Base-by-base conservation (phyloP, 2,329 filamentous ascomycete genomes). In the Ramichloridium luteum region DNA sequence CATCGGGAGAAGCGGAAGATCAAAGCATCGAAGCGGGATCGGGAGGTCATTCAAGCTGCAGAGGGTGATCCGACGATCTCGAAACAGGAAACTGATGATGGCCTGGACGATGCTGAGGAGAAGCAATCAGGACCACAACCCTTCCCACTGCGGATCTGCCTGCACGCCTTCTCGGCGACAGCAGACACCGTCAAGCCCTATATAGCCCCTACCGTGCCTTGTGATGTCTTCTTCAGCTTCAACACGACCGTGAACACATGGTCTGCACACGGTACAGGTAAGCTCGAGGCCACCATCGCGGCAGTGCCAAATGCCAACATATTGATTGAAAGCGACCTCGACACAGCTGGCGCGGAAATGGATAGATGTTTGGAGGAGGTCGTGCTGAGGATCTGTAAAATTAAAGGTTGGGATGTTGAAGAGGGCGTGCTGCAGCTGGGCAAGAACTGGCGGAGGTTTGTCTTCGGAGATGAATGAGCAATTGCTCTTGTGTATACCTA, bases 111-210 rank as follows among this genome's bases (percentile, higher is more conserved):
- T 5, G 12, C 31, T 4, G 20, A 23, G 20, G 20, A 23, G n/a
- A 8, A 8, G 20, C 20, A 23, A n/a, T 20, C 30, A 10, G 34
- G 25, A 4, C 45, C 63, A 1, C 8, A 23, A 23, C 77, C 80
- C 0, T 96, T 79, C 45, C 86, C 90, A 3, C 85, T 86, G 1
- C 67, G 86, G 6, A 78, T 96, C 51, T 98, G 90, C 51, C 72
- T 98, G 37, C 90, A 98, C 57, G 94, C 86, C 0, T 98, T 85
- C 57, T 92, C 81, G 28, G 88, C 84, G 0, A 70, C 78, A 4
- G 65, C 73, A 8, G 77, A 90, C 35, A 69, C 77, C 17, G 60
- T 94, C 22, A 77, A 71, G 42, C 84, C 85, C 54, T 96, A 93
- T 49, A 60, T 84, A 28, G 68, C 80, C 41, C 71, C 73, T 1